phyloP scores from a whole-genome alignment of 371 early-diverging fungal genomes.

The Fennellomyces sp. region DNA sequence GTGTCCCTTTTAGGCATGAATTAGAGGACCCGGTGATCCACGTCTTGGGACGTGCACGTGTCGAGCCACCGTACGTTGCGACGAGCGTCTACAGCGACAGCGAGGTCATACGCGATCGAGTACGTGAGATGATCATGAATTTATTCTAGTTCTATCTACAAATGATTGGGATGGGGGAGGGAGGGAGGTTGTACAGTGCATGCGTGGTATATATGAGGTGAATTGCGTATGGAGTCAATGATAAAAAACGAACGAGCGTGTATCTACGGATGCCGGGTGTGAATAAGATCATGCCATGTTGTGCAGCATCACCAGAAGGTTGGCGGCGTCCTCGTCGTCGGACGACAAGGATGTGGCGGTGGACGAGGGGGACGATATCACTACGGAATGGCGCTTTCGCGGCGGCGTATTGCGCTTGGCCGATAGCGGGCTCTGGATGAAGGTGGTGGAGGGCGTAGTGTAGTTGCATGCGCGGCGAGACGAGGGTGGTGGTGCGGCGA shows the following conservation, averaged over 20 bases:
- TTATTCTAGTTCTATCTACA: slow-evolving; percentile 6
- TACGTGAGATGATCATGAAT: slow-evolving; percentile 54
- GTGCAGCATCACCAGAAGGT: slow-evolving; percentile 45
- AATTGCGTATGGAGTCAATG: too few relatives aligned
- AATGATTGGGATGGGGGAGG: not conserved
- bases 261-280: too few relatives aligned
- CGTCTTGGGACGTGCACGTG: slow-evolving; percentile 58
- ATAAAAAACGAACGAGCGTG: not conserved
- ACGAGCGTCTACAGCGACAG: slow-evolving; percentile 54
- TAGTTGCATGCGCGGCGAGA: not conserved
- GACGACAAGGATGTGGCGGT: slow-evolving; percentile 15
- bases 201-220: too few relatives aligned
- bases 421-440: slow-evolving; percentile 24
- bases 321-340: slow-evolving; percentile 46
- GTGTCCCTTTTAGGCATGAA: slow-evolving; percentile 47
- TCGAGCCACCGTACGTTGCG: slow-evolving; percentile 57
- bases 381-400: not conserved
- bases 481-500: not conserved
- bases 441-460: slow-evolving; percentile 7
- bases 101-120: slow-evolving; percentile 52
- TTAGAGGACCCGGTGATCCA: slow-evolving; percentile 49
- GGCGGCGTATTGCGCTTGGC: slow-evolving; percentile 38
- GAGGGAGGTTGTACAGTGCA: too few relatives aligned
- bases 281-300: slow-evolving; percentile 9
- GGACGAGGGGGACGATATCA: slow-evolving; percentile 4